These are phyloP conservation scores for Xylaria sp. DNA, from an alignment of 2,329 filamentous ascomycete species.

Conservation along the genomic window DNA sequence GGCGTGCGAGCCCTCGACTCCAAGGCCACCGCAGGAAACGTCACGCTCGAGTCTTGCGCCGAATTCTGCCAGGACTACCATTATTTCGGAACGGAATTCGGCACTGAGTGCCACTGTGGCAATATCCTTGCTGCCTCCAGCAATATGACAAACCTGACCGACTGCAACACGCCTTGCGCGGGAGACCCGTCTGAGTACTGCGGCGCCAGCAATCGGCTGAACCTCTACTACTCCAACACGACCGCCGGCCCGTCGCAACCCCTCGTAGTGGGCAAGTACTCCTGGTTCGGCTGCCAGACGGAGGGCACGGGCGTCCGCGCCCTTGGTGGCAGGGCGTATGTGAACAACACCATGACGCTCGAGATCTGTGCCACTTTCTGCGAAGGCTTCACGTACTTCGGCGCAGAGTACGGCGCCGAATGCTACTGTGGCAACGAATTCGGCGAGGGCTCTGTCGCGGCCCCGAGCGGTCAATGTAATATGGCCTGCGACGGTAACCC, in stretches of 20 bases:
- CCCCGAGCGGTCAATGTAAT: constrained; percentile 32
- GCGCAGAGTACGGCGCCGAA: constrained; percentile 39
- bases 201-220: constrained; percentile 34
- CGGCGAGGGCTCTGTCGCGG: constrained; percentile 20
- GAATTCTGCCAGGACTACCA: constrained; percentile 37
- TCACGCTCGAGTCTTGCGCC: constrained; percentile 49
- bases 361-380: constrained; percentile 42
- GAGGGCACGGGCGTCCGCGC: constrained; percentile 23
- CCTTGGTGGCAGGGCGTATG: constrained; percentile 26
- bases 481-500: constrained; percentile 42
- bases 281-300: constrained; percentile 30
- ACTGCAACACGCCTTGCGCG: constrained; percentile 35
- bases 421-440: constrained; percentile 43
- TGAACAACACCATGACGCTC: constrained; percentile 43
- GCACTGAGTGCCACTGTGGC: constrained; percentile 47
- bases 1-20: constrained; percentile 44
- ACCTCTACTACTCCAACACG: constrained; percentile 33
- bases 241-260: constrained; percentile 28
- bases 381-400: constrained; percentile 48
- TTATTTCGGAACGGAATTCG: constrained; percentile 28
- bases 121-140: constrained; percentile 30
- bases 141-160: constrained; percentile 23
- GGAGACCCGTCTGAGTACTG: constrained; percentile 36
- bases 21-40: constrained; percentile 25
- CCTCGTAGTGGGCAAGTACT: constrained; percentile 28